Conservation (phyloP, 2,329 filamentous ascomycete genomes). For the Penicillium corylophilum region DNA sequence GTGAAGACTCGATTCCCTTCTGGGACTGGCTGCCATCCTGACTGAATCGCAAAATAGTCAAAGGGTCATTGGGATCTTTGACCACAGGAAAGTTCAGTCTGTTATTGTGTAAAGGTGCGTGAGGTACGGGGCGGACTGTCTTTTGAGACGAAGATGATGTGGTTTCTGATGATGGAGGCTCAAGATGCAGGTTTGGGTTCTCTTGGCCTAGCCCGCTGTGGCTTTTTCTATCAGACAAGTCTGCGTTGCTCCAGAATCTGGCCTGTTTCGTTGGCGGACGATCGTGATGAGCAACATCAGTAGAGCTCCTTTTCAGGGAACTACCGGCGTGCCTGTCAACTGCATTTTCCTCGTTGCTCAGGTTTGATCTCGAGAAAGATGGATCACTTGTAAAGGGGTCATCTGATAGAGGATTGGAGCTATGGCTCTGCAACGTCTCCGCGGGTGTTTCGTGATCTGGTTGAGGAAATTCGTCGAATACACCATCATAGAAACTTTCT, state of each 20-base stretch:
- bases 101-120: conserved; percentile 35
- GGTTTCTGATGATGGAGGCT: conserved; percentile 18
- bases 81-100: conserved; percentile 70
- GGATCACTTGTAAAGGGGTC: neutral
- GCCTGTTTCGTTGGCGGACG: conserved; percentile 7
- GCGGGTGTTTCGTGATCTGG: neutral
- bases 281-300: neutral
- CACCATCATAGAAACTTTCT: conserved; percentile 25
- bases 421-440: neutral
- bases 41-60: conserved; percentile 63
- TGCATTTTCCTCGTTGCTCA: neutral
- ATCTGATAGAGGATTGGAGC: neutral
- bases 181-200: conserved; percentile 5
- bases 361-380: neutral
- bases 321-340: neutral
- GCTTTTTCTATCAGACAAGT: neutral
- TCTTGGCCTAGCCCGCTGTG: too few relatives aligned
- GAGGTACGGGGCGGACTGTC: conserved; percentile 23
- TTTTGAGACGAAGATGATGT: conserved; percentile 27
- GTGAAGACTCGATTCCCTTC: conserved; percentile 31
- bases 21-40: conserved; percentile 59
- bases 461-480: conserved; percentile 18
- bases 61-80: conserved; percentile 69
- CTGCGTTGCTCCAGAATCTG: conserved; percentile 13
- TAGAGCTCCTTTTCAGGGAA: neutral